These are phyloP conservation scores for Oryza meridionalis DNA, from an alignment of 176 grass and related monocot species.

Conservation along the genomic window DNA sequence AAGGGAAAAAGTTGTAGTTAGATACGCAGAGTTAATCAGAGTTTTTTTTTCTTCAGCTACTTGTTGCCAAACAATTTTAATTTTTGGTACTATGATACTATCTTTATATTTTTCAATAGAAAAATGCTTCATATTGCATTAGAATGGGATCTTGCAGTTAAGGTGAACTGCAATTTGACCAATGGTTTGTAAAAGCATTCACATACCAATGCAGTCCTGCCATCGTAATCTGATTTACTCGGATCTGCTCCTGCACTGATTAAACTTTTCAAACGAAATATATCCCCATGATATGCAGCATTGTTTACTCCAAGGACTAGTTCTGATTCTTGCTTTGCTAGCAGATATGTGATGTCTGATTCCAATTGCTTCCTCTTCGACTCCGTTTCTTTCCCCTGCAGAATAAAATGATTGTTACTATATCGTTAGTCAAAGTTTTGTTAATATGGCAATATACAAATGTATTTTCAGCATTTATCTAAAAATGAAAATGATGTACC, in stretches of 20 bases:
- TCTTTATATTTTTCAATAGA: neutral
- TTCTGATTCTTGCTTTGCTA: conserved; percentile 87
- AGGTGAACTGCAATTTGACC: conserved; percentile 6
- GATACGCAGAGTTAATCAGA: neutral
- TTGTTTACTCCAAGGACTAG: conserved; percentile 70
- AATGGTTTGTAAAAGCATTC: neutral
- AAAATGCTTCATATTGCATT: neutral
- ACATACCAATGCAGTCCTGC: conserved; percentile 79
- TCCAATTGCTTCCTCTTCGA: conserved; percentile 67
- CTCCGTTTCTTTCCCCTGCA: conserved; percentile 55
- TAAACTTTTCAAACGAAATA: conserved; percentile 65
- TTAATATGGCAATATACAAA: neutral
- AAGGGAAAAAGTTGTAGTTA: neutral
- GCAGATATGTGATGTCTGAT: conserved; percentile 69
- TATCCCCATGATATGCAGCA: conserved; percentile 80
- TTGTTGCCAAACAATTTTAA: neutral
- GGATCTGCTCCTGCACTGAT: conserved; percentile 90
- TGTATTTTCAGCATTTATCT: neutral
- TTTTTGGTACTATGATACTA: neutral
- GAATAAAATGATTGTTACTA: neutral
- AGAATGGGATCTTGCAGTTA: conserved; percentile 15
- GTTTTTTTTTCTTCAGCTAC: neutral
- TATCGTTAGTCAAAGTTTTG: neutral
- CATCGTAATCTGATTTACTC: conserved; percentile 76
- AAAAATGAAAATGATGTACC: conserved; percentile 33